These are phyloP conservation scores for Trypanosoma cruzi DNA, from an alignment of 208 protist species.

Conservation along the genomic window DNA sequence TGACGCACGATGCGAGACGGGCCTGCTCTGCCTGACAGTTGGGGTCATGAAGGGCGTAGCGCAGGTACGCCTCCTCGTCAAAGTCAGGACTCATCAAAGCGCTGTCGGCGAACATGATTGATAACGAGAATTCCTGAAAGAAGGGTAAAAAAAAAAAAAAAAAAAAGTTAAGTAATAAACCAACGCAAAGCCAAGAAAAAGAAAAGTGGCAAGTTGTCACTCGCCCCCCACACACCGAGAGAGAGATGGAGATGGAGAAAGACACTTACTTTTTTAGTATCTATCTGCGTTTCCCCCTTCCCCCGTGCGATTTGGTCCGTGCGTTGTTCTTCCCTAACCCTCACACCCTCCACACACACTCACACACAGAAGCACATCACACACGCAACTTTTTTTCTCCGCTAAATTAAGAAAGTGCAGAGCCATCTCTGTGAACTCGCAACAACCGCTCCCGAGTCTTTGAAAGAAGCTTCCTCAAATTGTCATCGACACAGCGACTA, in stretches of 20 bases:
- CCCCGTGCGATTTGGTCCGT: too few species aligned
- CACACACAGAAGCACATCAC: neutral
- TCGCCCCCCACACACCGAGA: too few species aligned
- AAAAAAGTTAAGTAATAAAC: neutral
- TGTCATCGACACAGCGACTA: constrained; percentile 10
- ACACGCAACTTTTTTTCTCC: neutral
- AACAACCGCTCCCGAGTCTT: constrained; percentile 17
- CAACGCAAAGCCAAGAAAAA: neutral
- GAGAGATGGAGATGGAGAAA: neutral
- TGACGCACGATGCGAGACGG: constrained; percentile 55
- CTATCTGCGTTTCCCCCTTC: neutral
- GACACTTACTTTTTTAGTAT: neutral
- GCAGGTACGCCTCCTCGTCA: constrained; percentile 79
- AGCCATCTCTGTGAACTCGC: neutral
- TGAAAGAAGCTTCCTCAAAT: constrained; percentile 20
- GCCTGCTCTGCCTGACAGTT: constrained; percentile 45
- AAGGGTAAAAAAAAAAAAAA: neutral
- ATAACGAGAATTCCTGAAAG: neutral
- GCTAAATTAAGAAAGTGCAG: constrained; percentile 1
- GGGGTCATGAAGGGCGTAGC: constrained; percentile 63
- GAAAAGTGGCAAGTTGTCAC: neutral
- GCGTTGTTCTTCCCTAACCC: too few species aligned
- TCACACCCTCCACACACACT: neutral
- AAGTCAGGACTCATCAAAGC: constrained; percentile 70
- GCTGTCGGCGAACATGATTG: constrained; percentile 68